Conservation (phyloP, 768 basidiomycete genomes). For the Pulveroboletus sp. region DNA sequence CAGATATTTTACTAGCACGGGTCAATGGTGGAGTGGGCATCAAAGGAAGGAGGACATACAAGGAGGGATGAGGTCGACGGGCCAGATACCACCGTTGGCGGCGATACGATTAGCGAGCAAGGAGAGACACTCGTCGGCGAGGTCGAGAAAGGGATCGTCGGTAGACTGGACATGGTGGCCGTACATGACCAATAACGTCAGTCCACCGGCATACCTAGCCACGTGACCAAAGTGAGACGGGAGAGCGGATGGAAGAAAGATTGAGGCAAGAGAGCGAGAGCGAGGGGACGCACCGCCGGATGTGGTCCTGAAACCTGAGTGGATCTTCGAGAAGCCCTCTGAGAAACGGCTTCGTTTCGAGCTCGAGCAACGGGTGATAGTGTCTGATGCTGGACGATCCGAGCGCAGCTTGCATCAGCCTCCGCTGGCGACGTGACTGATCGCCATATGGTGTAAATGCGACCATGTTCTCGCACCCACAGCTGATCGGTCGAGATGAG, state of each 20-base stretch:
- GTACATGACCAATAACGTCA: slow-evolving; percentile 57
- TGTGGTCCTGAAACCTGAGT: slow-evolving; percentile 31
- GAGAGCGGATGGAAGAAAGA: not conserved
- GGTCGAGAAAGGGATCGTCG: slow-evolving; percentile 38
- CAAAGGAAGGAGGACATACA: slow-evolving; percentile 18
- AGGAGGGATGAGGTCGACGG: slow-evolving; percentile 36
- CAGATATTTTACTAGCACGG: slow-evolving; percentile 42
- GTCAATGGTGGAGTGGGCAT: not conserved
- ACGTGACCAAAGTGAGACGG: slow-evolving; percentile 22
- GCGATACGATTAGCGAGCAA: slow-evolving; percentile 42
- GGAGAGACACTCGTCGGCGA: slow-evolving; percentile 40
- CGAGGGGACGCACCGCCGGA: slow-evolving; percentile 27
- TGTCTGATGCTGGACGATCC: slow-evolving; percentile 45
- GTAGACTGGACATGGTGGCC: slow-evolving; percentile 45
- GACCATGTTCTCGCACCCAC: slow-evolving; percentile 68
- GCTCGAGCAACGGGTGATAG: slow-evolving; percentile 55
- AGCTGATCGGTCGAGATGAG: slow-evolving; percentile 21
- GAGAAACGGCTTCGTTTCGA: slow-evolving; percentile 55
- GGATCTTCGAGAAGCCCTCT: slow-evolving; percentile 46
- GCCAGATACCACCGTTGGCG: slow-evolving; percentile 40
- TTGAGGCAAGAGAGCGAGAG: not conserved
- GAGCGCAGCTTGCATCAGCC: slow-evolving; percentile 61
- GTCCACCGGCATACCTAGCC: slow-evolving; percentile 45
- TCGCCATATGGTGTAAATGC: slow-evolving; percentile 67
- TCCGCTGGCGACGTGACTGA: slow-evolving; percentile 58